phyloP scores from a whole-genome alignment of 2,329 filamentous ascomycete genomes.

The Microdochium nivale region DNA sequence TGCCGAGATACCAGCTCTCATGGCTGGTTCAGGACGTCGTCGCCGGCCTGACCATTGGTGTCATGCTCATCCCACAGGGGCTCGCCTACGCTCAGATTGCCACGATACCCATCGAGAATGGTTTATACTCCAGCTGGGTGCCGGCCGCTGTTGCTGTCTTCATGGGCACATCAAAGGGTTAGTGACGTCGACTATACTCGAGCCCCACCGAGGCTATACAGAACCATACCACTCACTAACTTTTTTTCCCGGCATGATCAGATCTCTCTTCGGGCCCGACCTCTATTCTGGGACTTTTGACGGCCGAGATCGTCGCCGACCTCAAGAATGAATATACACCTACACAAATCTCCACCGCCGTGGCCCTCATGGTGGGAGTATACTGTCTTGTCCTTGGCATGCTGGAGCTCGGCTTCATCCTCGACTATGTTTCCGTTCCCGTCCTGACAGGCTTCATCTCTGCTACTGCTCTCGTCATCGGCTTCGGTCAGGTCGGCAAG shows the following conservation, averaged over 20 bases:
- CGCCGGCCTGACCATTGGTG: constrained; percentile 50
- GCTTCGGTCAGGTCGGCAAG: constrained; percentile 54
- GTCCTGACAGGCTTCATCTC: constrained; percentile 59
- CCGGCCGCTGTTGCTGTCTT: constrained; percentile 48
- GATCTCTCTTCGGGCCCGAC: constrained; percentile 57
- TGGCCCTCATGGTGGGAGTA: constrained; percentile 55
- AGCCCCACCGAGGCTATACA: constrained; percentile 1
- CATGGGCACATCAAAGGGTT: constrained; percentile 54
- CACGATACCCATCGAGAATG: constrained; percentile 51
- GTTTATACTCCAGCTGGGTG: constrained; percentile 51
- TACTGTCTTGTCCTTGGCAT: constrained; percentile 51
- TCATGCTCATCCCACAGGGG: constrained; percentile 53
- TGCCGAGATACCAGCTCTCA: constrained; percentile 50
- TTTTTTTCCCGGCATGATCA: constrained; percentile 12
- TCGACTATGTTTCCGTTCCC: constrained; percentile 58
- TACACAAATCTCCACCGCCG: constrained; percentile 48
- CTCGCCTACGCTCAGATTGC: constrained; percentile 56
- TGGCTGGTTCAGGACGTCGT: constrained; percentile 56
- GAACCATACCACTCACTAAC: background rate
- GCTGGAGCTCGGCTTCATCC: constrained; percentile 54
- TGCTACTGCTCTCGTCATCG: constrained; percentile 56
- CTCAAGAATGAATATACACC: constrained; percentile 42
- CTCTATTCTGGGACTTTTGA: constrained; percentile 55
- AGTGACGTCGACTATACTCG: constrained; percentile 1
- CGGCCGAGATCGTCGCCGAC: constrained; percentile 48